Base-by-base conservation (phyloP, 2,329 filamentous ascomycete genomes). In the Microcyclospora pomicola region DNA sequence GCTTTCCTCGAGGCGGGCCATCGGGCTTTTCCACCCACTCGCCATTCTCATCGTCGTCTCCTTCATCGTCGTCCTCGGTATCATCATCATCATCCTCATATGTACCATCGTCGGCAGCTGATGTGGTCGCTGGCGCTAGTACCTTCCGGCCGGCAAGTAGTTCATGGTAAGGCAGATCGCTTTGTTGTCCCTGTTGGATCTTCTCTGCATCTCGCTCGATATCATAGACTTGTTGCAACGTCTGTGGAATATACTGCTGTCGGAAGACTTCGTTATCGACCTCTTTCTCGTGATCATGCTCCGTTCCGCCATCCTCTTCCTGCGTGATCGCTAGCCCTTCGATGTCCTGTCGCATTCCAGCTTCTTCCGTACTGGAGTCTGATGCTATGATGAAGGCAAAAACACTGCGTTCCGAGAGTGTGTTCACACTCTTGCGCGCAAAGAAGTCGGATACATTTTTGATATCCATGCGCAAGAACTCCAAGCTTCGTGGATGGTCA, bases 371-470 rank as follows among this genome's bases (percentile, higher is more conserved):
- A 6, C 70, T 66, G 0, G 76, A 80, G 9, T 76, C 66, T 0
- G 69, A 55, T 0, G 69, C 63, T 0, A 77, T 84, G 53, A 96
- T 77, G 60, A 94, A 96, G 48, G 79, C 73, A 62, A 92, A 98
- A 9, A 86, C 68, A n/a, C 72, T 66, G 27, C 81, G 75, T 59
- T 96, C 88, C 1, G 78, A 65, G 2, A 98, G 68, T 0, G 76
- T 80, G 43, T 92, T 77, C 2, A 96, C 85, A 31, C 80, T 81
- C 58, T 94, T 80, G 14, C 82, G 73, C 24, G 77, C 71, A 73
- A 96, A 98, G 63, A 93, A 98, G 59, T 93, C 85, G 15, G 77
- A 81, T 1, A 93, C 77, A 55, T 98, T 98, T 69, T 95, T 96
- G 62, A 98, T 86, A 56, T 98, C 91, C 87, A 95, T 96, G 27